Percentiles rank a stretch among this genome's conserved stretches.
phyloP scores from a whole-genome alignment of 1,284 basidiomycete genomes.

The Cutaneotrichosporon arboriforme region DNA sequence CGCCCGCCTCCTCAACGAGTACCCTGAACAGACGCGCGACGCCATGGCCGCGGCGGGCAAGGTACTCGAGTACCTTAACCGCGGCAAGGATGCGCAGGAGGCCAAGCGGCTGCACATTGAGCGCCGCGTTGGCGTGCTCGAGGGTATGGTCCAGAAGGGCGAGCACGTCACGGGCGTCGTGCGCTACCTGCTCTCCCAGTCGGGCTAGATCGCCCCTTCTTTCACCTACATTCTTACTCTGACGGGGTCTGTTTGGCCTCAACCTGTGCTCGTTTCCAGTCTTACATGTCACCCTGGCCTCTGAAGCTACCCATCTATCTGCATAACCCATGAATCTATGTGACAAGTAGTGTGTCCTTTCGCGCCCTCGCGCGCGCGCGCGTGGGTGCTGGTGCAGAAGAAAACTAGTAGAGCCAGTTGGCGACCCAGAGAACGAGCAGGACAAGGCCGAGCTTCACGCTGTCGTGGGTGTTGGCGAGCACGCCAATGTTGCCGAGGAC shows the following conservation, averaged over 20 bases:
- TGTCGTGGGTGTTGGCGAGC: conserved; percentile 37
- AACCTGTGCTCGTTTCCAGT: no score
- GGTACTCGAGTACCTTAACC: conserved; percentile 37
- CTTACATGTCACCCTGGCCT: neutral
- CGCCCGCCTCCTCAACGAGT: conserved; percentile 18
- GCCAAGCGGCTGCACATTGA: conserved; percentile 40
- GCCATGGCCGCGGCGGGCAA: conserved; percentile 29
- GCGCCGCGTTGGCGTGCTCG: conserved; percentile 39
- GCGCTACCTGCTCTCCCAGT: conserved; percentile 32
- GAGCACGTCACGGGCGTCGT: conserved; percentile 42
- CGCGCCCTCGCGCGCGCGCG: neutral
- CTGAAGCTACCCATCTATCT: neutral
- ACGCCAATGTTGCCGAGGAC: conserved; percentile 25
- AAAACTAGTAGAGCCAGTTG: conserved; percentile 44
- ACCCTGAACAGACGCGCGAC: conserved; percentile 37
- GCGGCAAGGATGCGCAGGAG: conserved; percentile 39
- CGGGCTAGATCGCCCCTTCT: neutral
- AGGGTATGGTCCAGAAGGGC: conserved; percentile 44
- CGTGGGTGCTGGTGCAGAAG: no score
- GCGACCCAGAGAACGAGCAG: conserved; percentile 43
- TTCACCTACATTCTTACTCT: neutral
- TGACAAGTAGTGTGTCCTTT: neutral
- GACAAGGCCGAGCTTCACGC: conserved; percentile 41
- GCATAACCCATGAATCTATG: neutral
- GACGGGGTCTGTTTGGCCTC: no score